phyloP scores from a whole-genome alignment of 2,329 filamentous ascomycete genomes.

The Fusarium torreyae region DNA sequence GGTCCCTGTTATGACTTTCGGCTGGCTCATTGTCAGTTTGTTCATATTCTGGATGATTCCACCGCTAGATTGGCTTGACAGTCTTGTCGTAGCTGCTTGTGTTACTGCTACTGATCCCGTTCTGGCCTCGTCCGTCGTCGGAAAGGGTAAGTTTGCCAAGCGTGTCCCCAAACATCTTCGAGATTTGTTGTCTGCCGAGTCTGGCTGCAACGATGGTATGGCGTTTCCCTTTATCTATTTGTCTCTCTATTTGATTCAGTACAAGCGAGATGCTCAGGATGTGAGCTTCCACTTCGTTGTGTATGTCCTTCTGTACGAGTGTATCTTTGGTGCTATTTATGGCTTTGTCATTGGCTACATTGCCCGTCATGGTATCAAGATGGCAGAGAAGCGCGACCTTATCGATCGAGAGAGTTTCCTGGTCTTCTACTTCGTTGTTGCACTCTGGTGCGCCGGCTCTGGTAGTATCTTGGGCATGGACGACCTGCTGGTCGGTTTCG shows the following conservation, averaged over 20 bases:
- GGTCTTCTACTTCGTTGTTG: constrained; percentile 98
- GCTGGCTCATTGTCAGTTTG: constrained; percentile 92
- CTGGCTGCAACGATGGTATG: constrained; percentile 99
- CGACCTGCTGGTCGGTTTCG: constrained; percentile 94
- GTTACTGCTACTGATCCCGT: constrained; percentile 98
- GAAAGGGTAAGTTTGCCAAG: constrained; percentile 98
- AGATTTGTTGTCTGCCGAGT: constrained; percentile 95
- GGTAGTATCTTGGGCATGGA: constrained; percentile 93
- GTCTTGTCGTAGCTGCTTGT: constrained; percentile 88
- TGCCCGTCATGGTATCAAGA: constrained; percentile 91
- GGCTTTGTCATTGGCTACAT: constrained; percentile 91
- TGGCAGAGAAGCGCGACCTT: constrained; percentile 84
- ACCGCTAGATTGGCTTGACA: constrained; percentile 88
- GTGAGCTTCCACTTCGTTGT: constrained; percentile 91
- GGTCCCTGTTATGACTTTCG: constrained; percentile 96
- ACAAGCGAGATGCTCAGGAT: constrained; percentile 75
- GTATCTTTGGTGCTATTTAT: constrained; percentile 90
- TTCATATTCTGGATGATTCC: constrained; percentile 94
- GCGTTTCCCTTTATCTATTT: constrained; percentile 98
- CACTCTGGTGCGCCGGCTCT: constrained; percentile 94
- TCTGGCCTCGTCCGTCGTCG: constrained; percentile 95
- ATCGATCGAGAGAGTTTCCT: constrained; percentile 98
- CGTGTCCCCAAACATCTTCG: constrained; percentile 97
- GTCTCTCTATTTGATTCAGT: constrained; percentile 89
- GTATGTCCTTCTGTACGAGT: constrained; percentile 93